These are phyloP conservation scores for Rosa hybrid DNA, from an alignment of 331 rosid genomes.

Conservation along the genomic window DNA sequence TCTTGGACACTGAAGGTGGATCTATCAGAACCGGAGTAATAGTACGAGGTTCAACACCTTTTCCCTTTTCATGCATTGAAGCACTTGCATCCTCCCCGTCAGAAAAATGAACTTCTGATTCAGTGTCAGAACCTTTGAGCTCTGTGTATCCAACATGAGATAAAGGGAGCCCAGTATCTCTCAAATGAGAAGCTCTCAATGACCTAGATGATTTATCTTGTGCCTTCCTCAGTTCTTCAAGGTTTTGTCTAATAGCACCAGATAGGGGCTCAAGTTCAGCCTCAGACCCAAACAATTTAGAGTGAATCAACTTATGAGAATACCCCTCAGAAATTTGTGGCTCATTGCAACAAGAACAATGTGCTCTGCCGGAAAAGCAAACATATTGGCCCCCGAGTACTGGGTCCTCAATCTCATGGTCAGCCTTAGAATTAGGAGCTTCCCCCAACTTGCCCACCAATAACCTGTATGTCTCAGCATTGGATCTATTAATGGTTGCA, in stretches of 20 bases:
- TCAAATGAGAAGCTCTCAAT: slow-evolving; percentile 27
- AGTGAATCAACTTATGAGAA: slow-evolving; percentile 40
- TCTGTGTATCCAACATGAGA: slow-evolving; percentile 69
- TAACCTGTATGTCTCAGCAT: slow-evolving; percentile 54
- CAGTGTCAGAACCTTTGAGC: slow-evolving; percentile 79
- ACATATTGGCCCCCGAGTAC: slow-evolving; percentile 38
- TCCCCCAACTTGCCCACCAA: slow-evolving; percentile 65
- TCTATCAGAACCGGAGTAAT: slow-evolving; percentile 22
- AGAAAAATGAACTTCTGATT: slow-evolving; percentile 59
- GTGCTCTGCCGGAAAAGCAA: slow-evolving; percentile 12
- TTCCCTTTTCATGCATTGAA: slow-evolving; percentile 26
- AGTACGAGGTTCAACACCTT: slow-evolving; percentile 34
- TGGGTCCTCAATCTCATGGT: slow-evolving; percentile 36
- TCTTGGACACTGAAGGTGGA: slow-evolving; percentile 11
- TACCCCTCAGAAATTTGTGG: slow-evolving; percentile 32
- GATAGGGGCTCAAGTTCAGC: slow-evolving; percentile 47
- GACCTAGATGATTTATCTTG: slow-evolving; percentile 31
- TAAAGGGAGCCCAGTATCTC: slow-evolving; percentile 44
- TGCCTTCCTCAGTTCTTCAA: slow-evolving; percentile 28
- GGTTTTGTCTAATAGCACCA: slow-evolving; percentile 28
- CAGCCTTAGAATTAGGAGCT: slow-evolving; percentile 39
- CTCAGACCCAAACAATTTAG: slow-evolving; percentile 34
- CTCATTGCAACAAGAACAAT: slow-evolving; percentile 72
- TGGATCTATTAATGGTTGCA: slow-evolving; percentile 53
- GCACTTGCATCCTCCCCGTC: slow-evolving; percentile 31